Percentiles rank a stretch among this genome's conserved stretches.
Evolutionary conservation across 2,329 filamentous ascomycete genomes (phyloP).

Genomic region (Penicillium sclerotigenum): DNA sequence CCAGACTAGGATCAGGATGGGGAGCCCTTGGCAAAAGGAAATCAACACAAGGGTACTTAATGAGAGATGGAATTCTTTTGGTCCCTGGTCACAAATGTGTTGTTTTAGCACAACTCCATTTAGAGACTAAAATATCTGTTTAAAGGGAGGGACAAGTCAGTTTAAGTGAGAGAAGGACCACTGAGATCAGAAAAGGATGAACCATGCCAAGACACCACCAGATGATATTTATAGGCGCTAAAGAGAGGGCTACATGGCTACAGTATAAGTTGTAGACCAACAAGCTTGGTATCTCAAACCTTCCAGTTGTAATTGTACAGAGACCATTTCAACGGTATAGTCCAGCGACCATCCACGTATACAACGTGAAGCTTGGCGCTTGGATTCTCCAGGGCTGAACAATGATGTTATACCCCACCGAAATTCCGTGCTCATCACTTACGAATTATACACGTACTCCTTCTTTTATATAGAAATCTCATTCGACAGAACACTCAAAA

Average conservation of each 20-base stretch:
- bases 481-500: background rate
- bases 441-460: background rate
- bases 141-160: too few relatives aligned
- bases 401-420: background rate
- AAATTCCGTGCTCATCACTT: background rate
- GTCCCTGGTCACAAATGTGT: too few relatives aligned
- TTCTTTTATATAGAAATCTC: background rate
- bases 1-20: too few relatives aligned
- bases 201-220: background rate
- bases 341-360: background rate
- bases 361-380: background rate
- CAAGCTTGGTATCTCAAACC: background rate
- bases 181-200: too few relatives aligned
- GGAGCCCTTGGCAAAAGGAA: too few relatives aligned
- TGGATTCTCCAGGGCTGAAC: background rate
- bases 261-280: background rate
- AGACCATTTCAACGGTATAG: background rate
- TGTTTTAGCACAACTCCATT: too few relatives aligned
- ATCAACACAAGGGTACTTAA: too few relatives aligned
- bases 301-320: background rate
- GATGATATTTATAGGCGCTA: background rate
- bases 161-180: too few relatives aligned
- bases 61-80: too few relatives aligned
- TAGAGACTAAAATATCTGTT: too few relatives aligned
- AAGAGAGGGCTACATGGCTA: background rate